These are phyloP conservation scores for Epichloe coenophiala DNA, from an alignment of 2,329 filamentous ascomycete species.

Conservation along the genomic window DNA sequence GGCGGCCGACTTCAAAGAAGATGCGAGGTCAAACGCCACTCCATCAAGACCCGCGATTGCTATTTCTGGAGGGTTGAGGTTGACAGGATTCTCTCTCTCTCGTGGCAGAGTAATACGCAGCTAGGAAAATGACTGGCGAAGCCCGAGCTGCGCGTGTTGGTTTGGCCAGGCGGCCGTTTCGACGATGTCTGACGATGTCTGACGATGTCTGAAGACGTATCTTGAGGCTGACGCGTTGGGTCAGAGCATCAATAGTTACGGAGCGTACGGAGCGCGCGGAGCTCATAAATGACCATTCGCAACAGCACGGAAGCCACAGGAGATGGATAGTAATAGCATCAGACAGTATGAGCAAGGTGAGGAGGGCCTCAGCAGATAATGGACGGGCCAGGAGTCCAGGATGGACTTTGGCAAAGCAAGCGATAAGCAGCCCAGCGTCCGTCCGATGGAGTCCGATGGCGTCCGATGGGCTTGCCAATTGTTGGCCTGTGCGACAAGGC, in stretches of 20 bases:
- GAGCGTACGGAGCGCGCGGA: neutral
- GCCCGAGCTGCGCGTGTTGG: neutral
- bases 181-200: too few species aligned
- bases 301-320: neutral
- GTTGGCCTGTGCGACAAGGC: neutral
- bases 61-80: neutral
- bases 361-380: neutral
- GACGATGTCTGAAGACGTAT: neutral
- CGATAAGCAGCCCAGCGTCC: neutral
- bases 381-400: neutral
- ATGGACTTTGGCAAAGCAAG: neutral
- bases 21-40: neutral
- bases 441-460: neutral
- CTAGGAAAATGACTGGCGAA: neutral
- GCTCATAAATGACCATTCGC: neutral
- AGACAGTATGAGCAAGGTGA: neutral
- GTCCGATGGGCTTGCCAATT: neutral
- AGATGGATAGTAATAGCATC: neutral
- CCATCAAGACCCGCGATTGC: neutral
- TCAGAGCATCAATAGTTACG: neutral
- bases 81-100: neutral
- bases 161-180: neutral
- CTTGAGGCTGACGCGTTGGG: neutral
- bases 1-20: neutral
- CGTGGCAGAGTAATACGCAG: neutral